phyloP scores from a whole-genome alignment of 164 flowering plant genomes.

The Vitis amurensis region DNA sequence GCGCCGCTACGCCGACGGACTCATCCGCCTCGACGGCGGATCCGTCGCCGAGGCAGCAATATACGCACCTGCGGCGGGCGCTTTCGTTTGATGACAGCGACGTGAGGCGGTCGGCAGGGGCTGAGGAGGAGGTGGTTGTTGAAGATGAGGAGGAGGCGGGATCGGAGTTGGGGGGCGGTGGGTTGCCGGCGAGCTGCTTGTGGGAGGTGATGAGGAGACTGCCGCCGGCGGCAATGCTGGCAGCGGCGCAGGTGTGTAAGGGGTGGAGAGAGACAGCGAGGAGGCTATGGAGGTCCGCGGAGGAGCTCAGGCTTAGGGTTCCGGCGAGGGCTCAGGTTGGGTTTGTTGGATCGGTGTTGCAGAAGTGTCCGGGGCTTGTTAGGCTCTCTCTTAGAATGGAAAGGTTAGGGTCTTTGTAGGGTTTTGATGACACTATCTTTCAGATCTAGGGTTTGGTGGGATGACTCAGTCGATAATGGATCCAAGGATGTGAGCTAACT shows the following conservation, averaged over 20 bases:
- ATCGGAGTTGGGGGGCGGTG: constrained; percentile 17
- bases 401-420: constrained; percentile 55
- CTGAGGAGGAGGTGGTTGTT: constrained; percentile 23
- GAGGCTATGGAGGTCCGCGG: constrained; percentile 77
- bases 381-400: constrained; percentile 73
- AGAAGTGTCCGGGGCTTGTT: constrained; percentile 74
- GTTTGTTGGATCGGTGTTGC: constrained; percentile 74
- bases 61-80: constrained; percentile 47
- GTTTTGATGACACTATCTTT: not conserved
- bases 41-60: constrained; percentile 15
- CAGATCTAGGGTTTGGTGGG: constrained; percentile 15
- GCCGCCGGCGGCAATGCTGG: constrained; percentile 68
- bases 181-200: constrained; percentile 43
- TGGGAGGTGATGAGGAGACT: constrained; percentile 82
- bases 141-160: constrained; percentile 12
- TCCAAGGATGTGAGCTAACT: not conserved
- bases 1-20: constrained; percentile 19
- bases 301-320: constrained; percentile 78
- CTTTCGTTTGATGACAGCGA: constrained; percentile 68
- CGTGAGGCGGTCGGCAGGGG: constrained; percentile 13
- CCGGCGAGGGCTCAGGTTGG: constrained; percentile 60
- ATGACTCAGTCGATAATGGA: constrained; percentile 1
- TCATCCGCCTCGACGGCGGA: constrained; percentile 9
- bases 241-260: constrained; percentile 80
- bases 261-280: constrained; percentile 81